Evolutionary conservation across 2,329 filamentous ascomycete genomes (phyloP), one percentile per base, ranked within the genome.

Genomic region (Colletotrichum lentis): DNA sequence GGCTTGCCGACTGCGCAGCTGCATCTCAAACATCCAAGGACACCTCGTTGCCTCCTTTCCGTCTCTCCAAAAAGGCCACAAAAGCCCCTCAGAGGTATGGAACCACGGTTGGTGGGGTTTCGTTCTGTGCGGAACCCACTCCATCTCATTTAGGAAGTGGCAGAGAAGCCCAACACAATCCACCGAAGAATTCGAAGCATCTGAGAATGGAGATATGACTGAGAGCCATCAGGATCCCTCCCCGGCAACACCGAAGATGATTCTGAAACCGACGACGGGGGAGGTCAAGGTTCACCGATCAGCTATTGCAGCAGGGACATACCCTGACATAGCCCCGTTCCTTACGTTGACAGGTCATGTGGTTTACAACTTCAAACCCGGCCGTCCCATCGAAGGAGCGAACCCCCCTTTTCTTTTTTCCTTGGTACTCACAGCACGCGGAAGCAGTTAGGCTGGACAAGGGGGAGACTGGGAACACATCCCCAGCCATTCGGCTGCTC

Each of bases 401-500:
- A 60, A 57, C 69, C 67, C 58, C 58, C 69, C 62, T 69, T 62
- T 62, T 67, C 52, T 65, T 53, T 58, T 69, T 62, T 62, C 67
- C 56, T 65, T 53, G 58, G 50, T 60, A 49, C 54, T 50, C 54
- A 55, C 64, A 46, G 46, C 39, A 20, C 46, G 61, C 41, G 46
- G 41, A 67, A 55, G 47, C n/a, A 64, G 67, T 43, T 69, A 62
- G 66, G 20, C 49, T 66, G 35, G 56, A 53, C 66, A 58, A 64
- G 61, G 66, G 61, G 56, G n/a, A 52, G 46, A 47, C 27, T 58
- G 39, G 44, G 41, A 57, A 52, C 52, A 44, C 47, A 69, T 70
- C 62, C 69, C 67, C 69, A 70, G 44, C 69, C 69, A 70, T 70
- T 70, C 69, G 69, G 69, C 69, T 70, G 61, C 50, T 69, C 69